Percentiles rank a stretch among this genome's conserved stretches.
phyloP scores from a whole-genome alignment of 2,329 filamentous ascomycete genomes.

The Pochonia chlamydosporia region DNA sequence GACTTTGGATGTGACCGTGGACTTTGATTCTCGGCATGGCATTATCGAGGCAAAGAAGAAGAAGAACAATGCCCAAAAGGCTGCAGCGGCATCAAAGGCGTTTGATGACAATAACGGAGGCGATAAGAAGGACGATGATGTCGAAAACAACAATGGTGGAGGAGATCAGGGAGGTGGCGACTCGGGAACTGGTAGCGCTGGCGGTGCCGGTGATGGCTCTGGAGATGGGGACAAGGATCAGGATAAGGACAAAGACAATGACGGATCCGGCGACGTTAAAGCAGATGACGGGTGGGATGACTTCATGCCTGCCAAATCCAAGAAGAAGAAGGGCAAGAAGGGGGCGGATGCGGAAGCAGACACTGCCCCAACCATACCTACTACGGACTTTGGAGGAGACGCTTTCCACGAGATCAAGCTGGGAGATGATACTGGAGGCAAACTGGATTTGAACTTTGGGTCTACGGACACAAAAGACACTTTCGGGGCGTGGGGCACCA shows the following conservation, averaged over 20 bases:
- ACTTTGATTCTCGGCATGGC: constrained; percentile 15
- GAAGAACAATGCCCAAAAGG: constrained; percentile 10
- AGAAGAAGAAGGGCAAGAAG: constrained; percentile 34
- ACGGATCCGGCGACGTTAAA: constrained; percentile 31
- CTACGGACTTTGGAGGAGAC: constrained; percentile 38
- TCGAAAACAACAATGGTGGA: constrained; percentile 8
- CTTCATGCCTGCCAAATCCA: constrained; percentile 23
- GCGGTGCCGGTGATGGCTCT: constrained; percentile 3
- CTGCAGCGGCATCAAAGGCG: constrained; percentile 6
- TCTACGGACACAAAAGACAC: constrained; percentile 35
- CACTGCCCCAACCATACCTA: constrained; percentile 20
- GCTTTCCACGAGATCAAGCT: constrained; percentile 64
- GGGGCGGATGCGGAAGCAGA: constrained; percentile 19
- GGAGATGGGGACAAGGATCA: constrained; percentile 5
- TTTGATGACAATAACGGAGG: constrained; percentile 8
- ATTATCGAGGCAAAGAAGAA: constrained; percentile 15
- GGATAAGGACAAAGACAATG: constrained; percentile 16
- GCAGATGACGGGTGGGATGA: constrained; percentile 27
- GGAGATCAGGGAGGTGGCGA: constrained; percentile 8
- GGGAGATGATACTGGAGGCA: constrained; percentile 50
- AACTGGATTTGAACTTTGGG: constrained; percentile 50
- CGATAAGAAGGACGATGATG: constrained; percentile 4
- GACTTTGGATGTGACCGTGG: constrained; percentile 15
- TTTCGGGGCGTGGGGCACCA: constrained; percentile 55
- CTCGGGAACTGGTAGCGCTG: not conserved